Evolutionary conservation across 148 eudicot genomes (phyloP), one percentile per base, ranked within the genome.

Genomic region (Arctostaphylos glauca): DNA sequence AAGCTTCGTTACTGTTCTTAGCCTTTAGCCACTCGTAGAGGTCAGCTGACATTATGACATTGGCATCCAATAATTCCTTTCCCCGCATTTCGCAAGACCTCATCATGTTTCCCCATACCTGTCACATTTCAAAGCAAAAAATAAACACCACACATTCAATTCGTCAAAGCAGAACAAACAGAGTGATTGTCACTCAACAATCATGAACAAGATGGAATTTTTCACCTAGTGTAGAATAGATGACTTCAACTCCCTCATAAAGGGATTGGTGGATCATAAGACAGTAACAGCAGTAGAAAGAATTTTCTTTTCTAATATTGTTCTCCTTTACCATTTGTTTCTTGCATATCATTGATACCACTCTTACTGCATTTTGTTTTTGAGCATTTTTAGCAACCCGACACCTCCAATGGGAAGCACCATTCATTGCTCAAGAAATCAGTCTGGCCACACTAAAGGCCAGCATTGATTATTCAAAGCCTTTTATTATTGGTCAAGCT

Each of bases 71-170:
- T 41, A 96, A 85, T 67, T 92, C 98, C 78, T 85, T 91, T 74
- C 97, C 96, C 44, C 77, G 85, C 23, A 81, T 72, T 86, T 93
- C 98, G 55, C 87, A 84, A 4, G 89, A 81, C 71, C 60, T 90
- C 98, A 96, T 96, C 89, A 90, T 88, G 84, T 92, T 87, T 76
- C 83, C 93, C 99, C 99, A 94, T 52, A 96, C 86, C 99, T 96
- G 90, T 60, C 74, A 7, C 71, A 88, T 73, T 81, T 70, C 44
- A 48, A 54, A 15, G 49, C 48, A 73, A 31, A 73, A 31, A 52
- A 76, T 6, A 55, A 10, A 60, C 60, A 9, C 79, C 9, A 48
- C 19, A 60, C 53, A 31, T 12, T 50, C 43, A 15, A 59, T 66
- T 80, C 56, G 19, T 67, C 21, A 43, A 49, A 62, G 68, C 71